Evolutionary conservation across 768 basidiomycete genomes (phyloP), one percentile per base, ranked within the genome.

Genomic region (Boletus vermiculosoides): DNA sequence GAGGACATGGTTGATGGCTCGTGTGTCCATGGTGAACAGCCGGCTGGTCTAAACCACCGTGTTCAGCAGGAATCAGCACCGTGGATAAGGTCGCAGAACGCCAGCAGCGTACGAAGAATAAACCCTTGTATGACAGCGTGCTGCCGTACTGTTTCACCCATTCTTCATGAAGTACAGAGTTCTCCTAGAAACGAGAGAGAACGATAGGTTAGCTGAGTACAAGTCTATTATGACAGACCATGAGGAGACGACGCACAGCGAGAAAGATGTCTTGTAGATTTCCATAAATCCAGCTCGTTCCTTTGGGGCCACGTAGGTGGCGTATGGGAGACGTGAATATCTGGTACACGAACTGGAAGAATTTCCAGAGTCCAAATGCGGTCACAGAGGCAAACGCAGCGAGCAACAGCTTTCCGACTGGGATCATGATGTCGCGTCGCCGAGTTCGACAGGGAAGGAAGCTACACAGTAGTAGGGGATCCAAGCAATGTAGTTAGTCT

Each of bases 1-100:
- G 16, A 92, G 72, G 47, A 92, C 73, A 59, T 90, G 83, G 45
- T 79, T 78, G 42, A 91, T 51, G 0, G 87, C 87, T 22, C 80
- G 80, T 0, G 80, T 74, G 66, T 91, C 90, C 52, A 76, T 71
- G 0, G 85, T 87, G 63, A 77, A 80, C 16, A 89, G 66, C 16
- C 80, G 78, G 12, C 67, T 62, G 16, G 51, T 46, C 75, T 77
- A 54, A 10, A 25, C 2, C 13, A 50, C 4, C 10, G 3, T 18
- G 13, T 13, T n/a, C n/a, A n/a, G n/a, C n/a, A n/a, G n/a, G n/a
- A n/a, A n/a, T 65, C 20, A 50, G n/a, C 22, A 33, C 23, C 11
- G 3, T 5, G 2, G 2, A 28, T 16, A 18, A 9, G 10, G 4
- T 28, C 9, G 31, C 6, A 16, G 36, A 9, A 9, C 9, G 6